Evolutionary conservation across 2,329 filamentous ascomycete species (phyloP), one percentile per base, ranked within the genome.

Genomic region (Tympanopsis confertula): DNA sequence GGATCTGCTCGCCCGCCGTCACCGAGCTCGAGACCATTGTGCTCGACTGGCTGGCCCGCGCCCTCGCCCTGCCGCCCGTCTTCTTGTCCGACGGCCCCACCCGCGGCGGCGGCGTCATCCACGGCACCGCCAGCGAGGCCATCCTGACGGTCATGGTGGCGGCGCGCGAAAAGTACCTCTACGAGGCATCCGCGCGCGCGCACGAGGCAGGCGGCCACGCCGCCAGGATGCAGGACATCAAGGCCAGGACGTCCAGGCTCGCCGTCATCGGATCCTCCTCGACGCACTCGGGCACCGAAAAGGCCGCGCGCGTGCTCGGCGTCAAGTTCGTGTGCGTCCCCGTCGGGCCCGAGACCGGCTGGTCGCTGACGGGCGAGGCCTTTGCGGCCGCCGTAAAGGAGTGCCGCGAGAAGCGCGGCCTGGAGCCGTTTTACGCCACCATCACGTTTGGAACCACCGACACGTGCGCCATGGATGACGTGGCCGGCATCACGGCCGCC

Each of bases 11-110:
- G 4, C 89, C 89, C 1, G 87, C 84, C 5, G 81, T 91, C 14
- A 96, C 89, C 0, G 89, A 96, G 62, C 71, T 96, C 35, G 89
- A 96, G 66, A 94, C 88, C 0, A 71, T 95, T 18, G 82, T 94
- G 32, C 71, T 95, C 56, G 89, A 96, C 59, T 96, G 89, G 88
- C 64, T 95, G 3, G 86, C 82, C 13, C 75, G 82, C 55, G 70
- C 86, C 5, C 59, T 95, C 12, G 75, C 64, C 1, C 65, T 96
- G 18, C 87, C 89, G 0, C 60, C 71, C 10, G 81, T 73, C 46
- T 96, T 80, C 53, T 63, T 82, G 15, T 89, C 82, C 35, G 76
- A 78, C 0, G 81, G 78, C 0, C 69, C 77, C n/a, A 76, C 71
- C 5, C 56, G 57, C 41, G 87, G 87, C 41, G 87, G 87, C 15